Conservation (phyloP, 23 red algal genomes). For the Gracilaria gracilis region DNA sequence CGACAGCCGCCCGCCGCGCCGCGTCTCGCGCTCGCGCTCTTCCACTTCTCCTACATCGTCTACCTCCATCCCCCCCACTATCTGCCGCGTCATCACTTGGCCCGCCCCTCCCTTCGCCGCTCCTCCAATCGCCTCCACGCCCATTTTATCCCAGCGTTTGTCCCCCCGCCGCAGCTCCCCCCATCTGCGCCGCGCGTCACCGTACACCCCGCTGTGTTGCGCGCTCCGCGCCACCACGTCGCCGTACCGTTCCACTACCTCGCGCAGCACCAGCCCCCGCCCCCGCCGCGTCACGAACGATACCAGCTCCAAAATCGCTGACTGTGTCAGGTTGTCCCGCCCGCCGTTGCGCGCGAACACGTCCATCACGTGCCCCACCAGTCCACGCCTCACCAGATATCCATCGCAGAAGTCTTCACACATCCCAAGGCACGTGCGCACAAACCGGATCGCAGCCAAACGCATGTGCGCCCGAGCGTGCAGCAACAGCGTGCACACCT, state of each 20-base stretch:
- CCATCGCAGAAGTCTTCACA: conserved; percentile 60
- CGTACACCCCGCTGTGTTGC: conserved; percentile 31
- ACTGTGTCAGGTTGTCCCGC: conserved; percentile 66
- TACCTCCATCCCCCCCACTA: not conserved
- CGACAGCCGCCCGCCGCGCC: not conserved
- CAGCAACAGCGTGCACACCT: conserved; percentile 35
- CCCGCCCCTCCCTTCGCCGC: not conserved
- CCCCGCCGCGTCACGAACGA: conserved; percentile 17
- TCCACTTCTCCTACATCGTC: not conserved
- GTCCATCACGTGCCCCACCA: conserved; percentile 54
- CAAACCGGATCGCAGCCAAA: conserved; percentile 58
- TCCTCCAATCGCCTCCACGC: not conserved
- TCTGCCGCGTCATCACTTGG: not conserved
- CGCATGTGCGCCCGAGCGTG: conserved; percentile 39
- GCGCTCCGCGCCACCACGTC: conserved; percentile 42
- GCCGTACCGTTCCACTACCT: conserved; percentile 43
- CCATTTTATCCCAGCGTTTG: not conserved
- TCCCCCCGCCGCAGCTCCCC: conserved; percentile 29
- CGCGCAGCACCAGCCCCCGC: conserved; percentile 43
- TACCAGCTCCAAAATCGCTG: conserved; percentile 69
- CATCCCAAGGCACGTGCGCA: conserved; percentile 65
- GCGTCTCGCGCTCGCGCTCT: not conserved
- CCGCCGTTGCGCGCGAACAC: conserved; percentile 51
- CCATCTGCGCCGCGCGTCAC: conserved; percentile 26
- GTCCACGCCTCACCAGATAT: conserved; percentile 38